Evolutionary conservation across 805 yeast species (phyloP), one percentile per base, ranked within the genome.

Genomic region (Hanseniaspora guilliermondii): DNA sequence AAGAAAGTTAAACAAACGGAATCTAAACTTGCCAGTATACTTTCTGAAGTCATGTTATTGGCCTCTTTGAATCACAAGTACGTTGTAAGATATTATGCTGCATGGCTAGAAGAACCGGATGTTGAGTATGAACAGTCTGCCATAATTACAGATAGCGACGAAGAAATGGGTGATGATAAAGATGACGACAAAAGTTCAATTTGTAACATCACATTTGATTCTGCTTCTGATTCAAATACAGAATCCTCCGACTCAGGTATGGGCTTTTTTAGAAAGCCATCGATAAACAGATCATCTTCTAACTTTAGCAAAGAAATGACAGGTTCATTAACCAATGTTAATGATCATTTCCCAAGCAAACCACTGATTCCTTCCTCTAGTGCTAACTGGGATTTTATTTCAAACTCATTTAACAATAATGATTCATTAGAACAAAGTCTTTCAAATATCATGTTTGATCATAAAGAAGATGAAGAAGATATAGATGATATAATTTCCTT

Each of bases 51-150:
- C 0, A 81, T 89, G 78, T 76, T 95, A 11, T 74, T 93, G 60
- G 95, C 97, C 2, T 75, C 97, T 57, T 73, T 93, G 53, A 91
- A 89, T 61, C 97, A 93, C 64, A 97, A 89, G 64, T 91, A 87
- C 65, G 96, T 93, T 40, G 98, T 93, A 3, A 72, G 99, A 55
- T 93, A 93, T 68, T 93, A 86, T 68, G 95, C 97, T 3, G 96
- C 97, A 0, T 93, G 99, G 99, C 77, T 91, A 5, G 97, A 89
- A 64, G 94, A 87, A 54, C 82, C 25, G 56, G 53, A 59, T 60
- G 63, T 67, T 17, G 67, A 61, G 36, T 71, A 66, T 3, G 62
- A 70, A 17, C 69, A 61, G 8, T 64, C 65, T 14, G 70, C 66
- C 4, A 66, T 61, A 19, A 70, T 65, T 6, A 68, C 62, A 21